phyloP scores from a whole-genome alignment of 148 eudicot species.

The Rhododendron ferrugineum region DNA sequence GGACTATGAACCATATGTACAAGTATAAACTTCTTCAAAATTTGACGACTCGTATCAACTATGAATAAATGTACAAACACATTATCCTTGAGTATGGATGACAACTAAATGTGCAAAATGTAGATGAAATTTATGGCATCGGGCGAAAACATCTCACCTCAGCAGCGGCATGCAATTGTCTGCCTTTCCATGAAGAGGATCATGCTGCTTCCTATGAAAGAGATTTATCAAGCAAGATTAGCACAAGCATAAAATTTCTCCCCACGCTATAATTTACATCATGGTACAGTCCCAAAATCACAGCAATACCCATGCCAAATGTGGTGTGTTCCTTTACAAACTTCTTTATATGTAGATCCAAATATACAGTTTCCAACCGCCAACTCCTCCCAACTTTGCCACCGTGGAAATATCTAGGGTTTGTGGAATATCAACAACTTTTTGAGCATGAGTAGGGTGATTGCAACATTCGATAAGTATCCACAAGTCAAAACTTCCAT shows the following conservation, averaged over 20 bases:
- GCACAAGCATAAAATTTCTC: not conserved
- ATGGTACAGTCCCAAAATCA: not conserved
- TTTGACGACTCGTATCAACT: not conserved
- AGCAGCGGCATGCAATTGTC: not conserved
- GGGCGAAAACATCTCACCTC: not conserved
- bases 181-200: not conserved
- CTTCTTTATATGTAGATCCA: conserved; percentile 17
- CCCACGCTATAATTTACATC: conserved; percentile 6
- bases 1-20: not conserved
- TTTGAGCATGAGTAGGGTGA: conserved; percentile 18
- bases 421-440: conserved; percentile 21
- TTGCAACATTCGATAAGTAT: conserved; percentile 16
- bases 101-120: not conserved
- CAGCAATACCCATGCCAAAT: not conserved
- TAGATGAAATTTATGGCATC: not conserved
- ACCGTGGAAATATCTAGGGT: conserved; percentile 12
- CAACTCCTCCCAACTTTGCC: conserved; percentile 15
- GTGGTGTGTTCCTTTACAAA: conserved; percentile 11
- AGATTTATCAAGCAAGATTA: not conserved
- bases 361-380: conserved; percentile 3
- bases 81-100: not conserved
- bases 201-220: not conserved
- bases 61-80: not conserved
- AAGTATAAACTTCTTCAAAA: not conserved
- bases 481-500: conserved; percentile 21